Evolutionary conservation across 805 yeast species (phyloP).

Genomic region (Candida corydali): DNA sequence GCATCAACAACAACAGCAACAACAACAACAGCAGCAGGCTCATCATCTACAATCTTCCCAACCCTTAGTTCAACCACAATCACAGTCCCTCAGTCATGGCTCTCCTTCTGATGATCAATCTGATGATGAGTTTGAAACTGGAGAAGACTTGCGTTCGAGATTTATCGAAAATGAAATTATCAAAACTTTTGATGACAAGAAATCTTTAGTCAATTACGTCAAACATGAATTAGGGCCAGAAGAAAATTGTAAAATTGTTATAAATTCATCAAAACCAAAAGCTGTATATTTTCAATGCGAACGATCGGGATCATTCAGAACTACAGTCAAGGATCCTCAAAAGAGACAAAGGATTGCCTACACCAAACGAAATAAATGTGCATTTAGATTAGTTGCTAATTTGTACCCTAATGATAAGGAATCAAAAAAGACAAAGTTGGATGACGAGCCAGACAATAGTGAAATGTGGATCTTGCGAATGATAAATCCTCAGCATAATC

Average conservation of each 20-base stretch:
- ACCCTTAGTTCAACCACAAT: constrained; percentile 5
- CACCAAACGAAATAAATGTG: constrained; percentile 45
- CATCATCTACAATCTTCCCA: constrained; percentile 8
- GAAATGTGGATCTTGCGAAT: constrained; percentile 46
- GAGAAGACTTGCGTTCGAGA: constrained; percentile 17
- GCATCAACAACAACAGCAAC: constrained; percentile 11
- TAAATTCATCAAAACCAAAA: constrained; percentile 44
- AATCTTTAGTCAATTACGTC: constrained; percentile 28
- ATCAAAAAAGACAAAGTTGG: constrained; percentile 27
- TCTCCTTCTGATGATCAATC: constrained; percentile 2
- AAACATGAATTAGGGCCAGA: constrained; percentile 34
- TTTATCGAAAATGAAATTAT: constrained; percentile 29
- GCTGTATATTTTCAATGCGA: constrained; percentile 47
- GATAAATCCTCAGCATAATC: constrained; percentile 45
- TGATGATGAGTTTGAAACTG: constrained; percentile 12
- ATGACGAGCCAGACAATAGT: constrained; percentile 25
- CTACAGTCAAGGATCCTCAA: constrained; percentile 42
- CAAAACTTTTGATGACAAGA: constrained; percentile 24
- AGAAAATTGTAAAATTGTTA: constrained; percentile 41
- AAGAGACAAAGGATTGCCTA: constrained; percentile 46
- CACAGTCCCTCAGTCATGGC: background rate
- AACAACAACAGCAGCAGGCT: constrained; percentile 9
- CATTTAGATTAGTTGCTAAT: constrained; percentile 41
- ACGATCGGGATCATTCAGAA: constrained; percentile 41
- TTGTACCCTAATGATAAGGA: constrained; percentile 43